Conservation (phyloP, 1,139 yeast genomes). For the Protomyces inouyei region DNA sequence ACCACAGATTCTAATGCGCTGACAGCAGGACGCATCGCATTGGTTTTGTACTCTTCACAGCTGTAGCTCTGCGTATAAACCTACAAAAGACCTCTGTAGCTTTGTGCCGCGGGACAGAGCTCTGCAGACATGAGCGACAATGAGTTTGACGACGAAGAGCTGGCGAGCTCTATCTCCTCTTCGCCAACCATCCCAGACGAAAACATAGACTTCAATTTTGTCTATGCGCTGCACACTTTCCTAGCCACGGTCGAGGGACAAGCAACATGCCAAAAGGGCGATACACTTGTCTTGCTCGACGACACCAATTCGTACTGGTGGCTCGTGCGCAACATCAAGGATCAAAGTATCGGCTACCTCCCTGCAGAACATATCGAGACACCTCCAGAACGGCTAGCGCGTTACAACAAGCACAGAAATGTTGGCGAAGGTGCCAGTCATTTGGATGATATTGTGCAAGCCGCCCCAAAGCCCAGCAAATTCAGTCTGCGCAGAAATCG, state of each 20-base stretch:
- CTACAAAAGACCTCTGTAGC: not conserved
- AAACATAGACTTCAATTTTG: slow-evolving; percentile 75
- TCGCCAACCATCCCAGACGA: slow-evolving; percentile 54
- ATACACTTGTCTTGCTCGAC: slow-evolving; percentile 72
- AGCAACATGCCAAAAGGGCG: slow-evolving; percentile 73
- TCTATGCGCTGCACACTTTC: slow-evolving; percentile 83
- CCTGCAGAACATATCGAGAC: slow-evolving; percentile 96
- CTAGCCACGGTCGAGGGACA: slow-evolving; percentile 93
- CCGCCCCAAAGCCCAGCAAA: slow-evolving; percentile 2
- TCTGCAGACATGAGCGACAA: not conserved
- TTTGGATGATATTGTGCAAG: not conserved
- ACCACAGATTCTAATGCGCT: not conserved
- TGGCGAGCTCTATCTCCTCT: slow-evolving; percentile 35
- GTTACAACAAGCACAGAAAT: slow-evolving; percentile 87
- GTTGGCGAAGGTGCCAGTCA: slow-evolving; percentile 53
- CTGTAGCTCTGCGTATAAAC: too few species aligned
- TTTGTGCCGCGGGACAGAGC: not conserved
- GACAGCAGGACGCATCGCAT: too few species aligned
- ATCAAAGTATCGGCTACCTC: slow-evolving; percentile 65
- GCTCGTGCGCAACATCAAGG: slow-evolving; percentile 70
- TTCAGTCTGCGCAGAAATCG: slow-evolving; percentile 6
- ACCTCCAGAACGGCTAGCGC: slow-evolving; percentile 81
- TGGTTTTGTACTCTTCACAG: too few species aligned
- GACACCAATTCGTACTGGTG: slow-evolving; percentile 97
- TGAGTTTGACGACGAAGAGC: slow-evolving; percentile 10